Evolutionary conservation across 2,329 filamentous ascomycete species (phyloP), one percentile per base, ranked within the genome.

Genomic region (Sporothrix phasma): DNA sequence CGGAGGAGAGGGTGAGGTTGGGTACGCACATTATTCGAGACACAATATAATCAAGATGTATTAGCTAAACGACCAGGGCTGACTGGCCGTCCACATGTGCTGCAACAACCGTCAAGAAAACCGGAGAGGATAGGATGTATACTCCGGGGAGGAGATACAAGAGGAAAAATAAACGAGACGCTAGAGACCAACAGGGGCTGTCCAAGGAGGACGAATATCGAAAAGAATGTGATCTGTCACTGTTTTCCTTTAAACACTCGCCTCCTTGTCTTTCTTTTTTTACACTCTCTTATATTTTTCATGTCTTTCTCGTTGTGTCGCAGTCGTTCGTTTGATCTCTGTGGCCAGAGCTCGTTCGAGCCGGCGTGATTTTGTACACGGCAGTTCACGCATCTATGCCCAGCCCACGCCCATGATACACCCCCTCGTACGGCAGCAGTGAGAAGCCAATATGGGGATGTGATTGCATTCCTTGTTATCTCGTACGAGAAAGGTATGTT

Each of bases 141-240:
- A n/a, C 31, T 56, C 51, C 51, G 31, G 31, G n/a, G 51, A 39
- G 29, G 11, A 5, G 15, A 43, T 17, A 43, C 13, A 29, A 54
- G 24, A 37, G 19, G 11, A 56, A 54, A 39, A 31, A 2, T 0
- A 31, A 19, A 54, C 10, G 37, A 54, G 22, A 24, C n/a, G n/a
- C n/a, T 31, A 11, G 22, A 24, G n/a, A n/a, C n/a, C 31, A 29
- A 56, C 31, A 19, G 51, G 51, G 51, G 29, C 1, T 41, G n/a
- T 22, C 19, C 31, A 39, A 54, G n/a, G 6, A 58, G 43, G 29
- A n/a, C 6, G 17, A 58, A 24, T 43, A 41, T 43, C 54, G 43
- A 58, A 58, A 58, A 13, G 39, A 37, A 58, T 58, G 19, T 58
- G 54, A 58, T 58, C 37, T 58, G 54, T 58, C 54, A 58, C 37